Conservation (phyloP, 345 rosid species). For the Eucalyptus coolabah region DNA sequence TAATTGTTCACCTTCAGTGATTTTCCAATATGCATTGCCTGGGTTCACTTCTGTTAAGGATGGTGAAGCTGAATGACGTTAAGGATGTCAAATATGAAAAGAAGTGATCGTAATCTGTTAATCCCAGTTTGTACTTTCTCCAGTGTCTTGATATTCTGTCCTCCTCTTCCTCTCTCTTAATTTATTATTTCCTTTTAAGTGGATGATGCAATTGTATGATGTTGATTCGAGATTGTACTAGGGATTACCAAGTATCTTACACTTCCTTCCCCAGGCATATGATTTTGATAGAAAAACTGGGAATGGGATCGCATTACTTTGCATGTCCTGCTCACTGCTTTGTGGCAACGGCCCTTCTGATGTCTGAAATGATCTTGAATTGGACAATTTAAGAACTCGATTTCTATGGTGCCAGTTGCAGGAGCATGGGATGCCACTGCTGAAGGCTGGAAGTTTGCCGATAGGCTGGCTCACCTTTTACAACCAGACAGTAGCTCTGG, state of each 20-base stretch:
- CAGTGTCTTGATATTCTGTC: neutral
- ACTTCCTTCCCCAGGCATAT: neutral
- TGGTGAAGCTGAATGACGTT: neutral
- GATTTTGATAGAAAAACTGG: neutral
- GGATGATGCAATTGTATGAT: neutral
- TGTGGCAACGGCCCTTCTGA: neutral
- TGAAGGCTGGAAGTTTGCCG: conserved; percentile 79
- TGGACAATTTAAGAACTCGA: neutral
- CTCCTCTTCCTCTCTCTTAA: neutral
- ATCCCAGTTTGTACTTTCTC: neutral
- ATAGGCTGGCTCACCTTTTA: conserved; percentile 87
- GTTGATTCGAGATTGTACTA: neutral
- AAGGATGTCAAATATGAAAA: neutral
- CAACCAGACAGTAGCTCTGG: conserved; percentile 56
- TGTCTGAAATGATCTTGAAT: neutral
- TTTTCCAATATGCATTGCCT: neutral
- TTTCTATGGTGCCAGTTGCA: conserved; percentile 10
- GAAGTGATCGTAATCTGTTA: neutral
- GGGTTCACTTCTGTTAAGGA: neutral
- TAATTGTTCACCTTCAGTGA: neutral
- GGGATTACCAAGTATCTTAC: neutral
- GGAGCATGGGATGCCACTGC: conserved; percentile 52
- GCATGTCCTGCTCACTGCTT: neutral
- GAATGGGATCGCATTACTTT: neutral
- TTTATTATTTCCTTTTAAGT: neutral